phyloP scores from a whole-genome alignment of 2,329 filamentous ascomycete genomes.

The Chaetomium sp. region DNA sequence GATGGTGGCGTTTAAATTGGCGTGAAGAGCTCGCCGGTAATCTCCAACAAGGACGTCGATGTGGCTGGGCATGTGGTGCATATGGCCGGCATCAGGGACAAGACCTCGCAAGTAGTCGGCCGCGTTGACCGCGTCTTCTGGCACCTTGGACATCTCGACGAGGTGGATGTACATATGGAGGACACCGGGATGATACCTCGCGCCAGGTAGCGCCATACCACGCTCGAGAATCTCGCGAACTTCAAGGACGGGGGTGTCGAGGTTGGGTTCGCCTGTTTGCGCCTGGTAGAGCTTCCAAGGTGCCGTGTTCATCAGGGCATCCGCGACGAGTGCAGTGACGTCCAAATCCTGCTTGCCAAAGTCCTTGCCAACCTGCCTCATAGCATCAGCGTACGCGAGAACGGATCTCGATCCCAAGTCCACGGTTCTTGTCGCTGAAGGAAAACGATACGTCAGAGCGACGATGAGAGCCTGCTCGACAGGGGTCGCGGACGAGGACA shows the following conservation, averaged over 20 bases:
- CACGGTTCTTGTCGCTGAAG: not conserved
- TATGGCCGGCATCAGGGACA: not conserved
- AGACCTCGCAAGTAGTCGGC: not conserved
- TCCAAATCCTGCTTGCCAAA: slow-evolving; percentile 2
- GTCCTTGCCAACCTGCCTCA: not conserved
- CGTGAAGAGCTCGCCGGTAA: not conserved
- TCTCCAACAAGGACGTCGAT: not conserved
- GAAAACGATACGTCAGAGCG: not conserved
- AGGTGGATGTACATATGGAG: slow-evolving; percentile 9
- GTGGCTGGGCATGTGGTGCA: slow-evolving; percentile 6
- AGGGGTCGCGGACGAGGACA: not conserved
- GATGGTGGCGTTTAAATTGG: not conserved
- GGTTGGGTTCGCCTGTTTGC: not conserved
- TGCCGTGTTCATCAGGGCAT: slow-evolving; percentile 3
- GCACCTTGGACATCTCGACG: not conserved
- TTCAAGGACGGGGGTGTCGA: not conserved
- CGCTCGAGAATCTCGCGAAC: not conserved
- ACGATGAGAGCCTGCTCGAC: not conserved
- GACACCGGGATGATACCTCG: not conserved
- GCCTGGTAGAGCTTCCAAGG: not conserved
- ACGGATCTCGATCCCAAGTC: not conserved
- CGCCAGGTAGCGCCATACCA: not conserved
- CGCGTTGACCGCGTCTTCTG: not conserved
- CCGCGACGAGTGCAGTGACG: not conserved
- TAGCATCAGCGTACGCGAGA: not conserved